Evolutionary conservation across 2,329 filamentous ascomycete genomes (phyloP).

Genomic region (Onygenales sp.): DNA sequence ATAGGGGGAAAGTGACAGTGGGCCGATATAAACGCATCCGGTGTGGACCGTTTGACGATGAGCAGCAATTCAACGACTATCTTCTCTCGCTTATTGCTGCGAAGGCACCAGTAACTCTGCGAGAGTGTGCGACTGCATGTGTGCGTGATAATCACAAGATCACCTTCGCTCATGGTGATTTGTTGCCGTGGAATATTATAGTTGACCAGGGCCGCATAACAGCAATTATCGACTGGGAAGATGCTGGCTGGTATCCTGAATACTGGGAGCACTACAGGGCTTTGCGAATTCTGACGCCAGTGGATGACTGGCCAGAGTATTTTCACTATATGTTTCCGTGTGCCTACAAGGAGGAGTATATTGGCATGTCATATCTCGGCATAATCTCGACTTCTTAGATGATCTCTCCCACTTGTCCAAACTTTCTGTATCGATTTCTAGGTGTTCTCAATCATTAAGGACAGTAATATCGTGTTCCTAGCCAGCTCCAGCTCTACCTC

Average conservation of each 20-base stretch:
- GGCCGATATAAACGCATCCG: background rate
- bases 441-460: background rate
- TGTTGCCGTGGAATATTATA: background rate
- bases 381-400: background rate
- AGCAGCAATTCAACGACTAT: background rate
- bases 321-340: background rate
- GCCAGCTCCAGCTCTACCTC: too few relatives aligned
- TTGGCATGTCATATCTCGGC: background rate
- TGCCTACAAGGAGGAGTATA: background rate
- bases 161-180: background rate
- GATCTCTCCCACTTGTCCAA: background rate
- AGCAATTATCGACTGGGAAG: background rate
- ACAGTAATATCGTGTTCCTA: too few relatives aligned
- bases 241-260: background rate
- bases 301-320: background rate
- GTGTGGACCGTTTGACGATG: background rate
- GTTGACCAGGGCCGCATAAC: background rate
- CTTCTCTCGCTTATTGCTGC: background rate
- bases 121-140: background rate
- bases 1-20: background rate
- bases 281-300: background rate
- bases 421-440: background rate
- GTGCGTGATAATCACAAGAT: background rate
- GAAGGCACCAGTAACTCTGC: background rate
- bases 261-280: slow-evolving; percentile 1